A percentile compares a stretch with the other conserved stretches of the same genome.
Evolutionary conservation across 2,329 filamentous ascomycete genomes (phyloP).

Genomic region (Neocatenulostroma microsporum): DNA sequence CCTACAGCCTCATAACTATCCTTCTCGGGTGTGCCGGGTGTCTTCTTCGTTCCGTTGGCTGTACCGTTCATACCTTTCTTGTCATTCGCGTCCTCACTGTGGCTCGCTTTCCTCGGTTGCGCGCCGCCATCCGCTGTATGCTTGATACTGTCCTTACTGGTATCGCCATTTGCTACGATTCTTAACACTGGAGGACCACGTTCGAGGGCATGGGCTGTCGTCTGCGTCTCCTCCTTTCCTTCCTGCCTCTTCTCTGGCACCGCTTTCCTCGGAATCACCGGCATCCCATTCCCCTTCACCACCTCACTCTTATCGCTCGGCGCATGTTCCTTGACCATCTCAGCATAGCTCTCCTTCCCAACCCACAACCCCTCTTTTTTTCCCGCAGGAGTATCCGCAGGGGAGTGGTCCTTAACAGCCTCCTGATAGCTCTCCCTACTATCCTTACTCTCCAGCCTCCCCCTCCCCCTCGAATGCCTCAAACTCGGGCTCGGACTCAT

Average conservation of each 20-base stretch:
- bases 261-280: constrained; percentile 6
- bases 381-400: constrained; percentile 6
- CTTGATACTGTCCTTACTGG: too few relatives aligned
- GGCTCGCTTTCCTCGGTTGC: too few relatives aligned
- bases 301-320: constrained; percentile 11
- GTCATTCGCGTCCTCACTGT: too few relatives aligned
- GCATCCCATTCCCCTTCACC: constrained; percentile 15
- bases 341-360: constrained; percentile 15
- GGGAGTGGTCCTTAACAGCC: constrained; percentile 14
- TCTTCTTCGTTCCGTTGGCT: constrained; percentile 3
- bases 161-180: too few relatives aligned
- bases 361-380: constrained; percentile 1
- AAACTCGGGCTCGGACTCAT: constrained; percentile 26
- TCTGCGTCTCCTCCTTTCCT: too few relatives aligned
- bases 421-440: constrained; percentile 17
- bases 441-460: constrained; percentile 20
- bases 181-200: too few relatives aligned
- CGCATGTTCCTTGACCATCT: constrained; percentile 15
- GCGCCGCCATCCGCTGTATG: too few relatives aligned
- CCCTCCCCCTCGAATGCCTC: constrained; percentile 20
- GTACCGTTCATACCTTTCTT: too few relatives aligned
- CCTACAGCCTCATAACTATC: constrained; percentile 23
- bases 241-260: too few relatives aligned
- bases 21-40: constrained; percentile 1
- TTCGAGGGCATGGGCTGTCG: too few relatives aligned